Conservation (phyloP, 345 rosid genomes). For the Aegle marmelos region DNA sequence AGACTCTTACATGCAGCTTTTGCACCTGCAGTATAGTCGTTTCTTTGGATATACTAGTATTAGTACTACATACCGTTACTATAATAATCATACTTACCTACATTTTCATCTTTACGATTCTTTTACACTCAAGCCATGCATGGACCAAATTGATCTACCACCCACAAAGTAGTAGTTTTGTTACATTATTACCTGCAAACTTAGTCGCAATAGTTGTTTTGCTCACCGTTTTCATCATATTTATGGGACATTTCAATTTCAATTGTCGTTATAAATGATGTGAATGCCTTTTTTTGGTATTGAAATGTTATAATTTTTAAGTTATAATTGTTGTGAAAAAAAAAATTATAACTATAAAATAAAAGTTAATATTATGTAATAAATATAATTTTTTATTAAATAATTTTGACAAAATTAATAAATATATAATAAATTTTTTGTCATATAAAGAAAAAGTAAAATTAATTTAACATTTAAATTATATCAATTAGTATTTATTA, state of each 20-base stretch:
- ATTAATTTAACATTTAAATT: rapidly evolving
- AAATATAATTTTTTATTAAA: too few relatives aligned
- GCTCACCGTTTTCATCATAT: background rate
- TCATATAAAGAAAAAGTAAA: too few relatives aligned
- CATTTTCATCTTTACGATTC: background rate
- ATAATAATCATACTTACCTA: background rate
- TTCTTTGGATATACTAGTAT: background rate
- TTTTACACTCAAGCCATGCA: background rate
- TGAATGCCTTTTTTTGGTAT: too few relatives aligned
- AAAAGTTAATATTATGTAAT: too few relatives aligned
- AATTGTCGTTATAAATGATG: background rate
- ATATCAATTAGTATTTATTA: rapidly evolving
- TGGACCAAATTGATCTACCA: background rate
- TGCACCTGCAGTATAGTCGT: background rate
- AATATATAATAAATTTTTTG: too few relatives aligned
- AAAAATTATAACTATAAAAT: too few relatives aligned
- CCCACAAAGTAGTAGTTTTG: background rate
- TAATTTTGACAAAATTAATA: too few relatives aligned
- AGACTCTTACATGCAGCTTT: background rate
- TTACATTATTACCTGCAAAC: background rate
- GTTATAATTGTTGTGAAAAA: too few relatives aligned
- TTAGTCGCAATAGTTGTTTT: background rate
- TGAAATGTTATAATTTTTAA: too few relatives aligned
- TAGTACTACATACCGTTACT: background rate
- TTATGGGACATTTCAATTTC: too few relatives aligned